phyloP scores from a whole-genome alignment of 2,329 filamentous ascomycete species.

The Cladobotryum protrusum region DNA sequence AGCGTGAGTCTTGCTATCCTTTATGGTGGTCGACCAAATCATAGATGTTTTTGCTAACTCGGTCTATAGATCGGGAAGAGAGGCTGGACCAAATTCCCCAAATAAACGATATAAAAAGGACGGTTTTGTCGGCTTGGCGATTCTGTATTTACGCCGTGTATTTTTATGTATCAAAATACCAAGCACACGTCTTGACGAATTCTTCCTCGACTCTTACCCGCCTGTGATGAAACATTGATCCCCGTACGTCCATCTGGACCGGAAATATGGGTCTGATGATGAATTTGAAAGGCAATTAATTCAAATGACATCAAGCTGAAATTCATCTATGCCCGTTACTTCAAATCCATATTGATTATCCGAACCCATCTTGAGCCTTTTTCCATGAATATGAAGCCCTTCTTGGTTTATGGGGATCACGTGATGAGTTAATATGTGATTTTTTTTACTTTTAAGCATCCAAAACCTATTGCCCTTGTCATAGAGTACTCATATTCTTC shows the following conservation, averaged over 20 bases:
- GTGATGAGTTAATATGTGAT: constrained; percentile 1
- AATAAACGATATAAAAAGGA: constrained; percentile 32
- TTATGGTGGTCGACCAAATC: too few relatives aligned
- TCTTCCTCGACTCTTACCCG: not conserved
- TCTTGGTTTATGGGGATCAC: not conserved
- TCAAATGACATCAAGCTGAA: constrained; percentile 1
- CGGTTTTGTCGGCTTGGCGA: not conserved
- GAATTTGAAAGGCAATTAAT: not conserved
- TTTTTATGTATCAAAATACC: constrained; percentile 25
- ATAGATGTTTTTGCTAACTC: constrained; percentile 26
- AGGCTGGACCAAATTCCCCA: constrained; percentile 53
- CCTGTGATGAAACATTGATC: not conserved
- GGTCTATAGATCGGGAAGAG: constrained; percentile 44
- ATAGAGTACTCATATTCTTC: not conserved
- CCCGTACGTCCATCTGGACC: not conserved
- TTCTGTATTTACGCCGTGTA: constrained; percentile 29
- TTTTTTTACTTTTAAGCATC: not conserved
- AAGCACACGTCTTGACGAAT: constrained; percentile 6
- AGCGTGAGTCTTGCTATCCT: constrained; percentile 54
- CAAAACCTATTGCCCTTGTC: not conserved
- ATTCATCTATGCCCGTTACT: constrained; percentile 2
- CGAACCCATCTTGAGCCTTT: not conserved
- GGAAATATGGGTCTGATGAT: too few relatives aligned
- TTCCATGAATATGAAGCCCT: too few relatives aligned
- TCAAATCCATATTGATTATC: not conserved